Evolutionary conservation across 352 stramenopile genomes (phyloP), one percentile per base, ranked within the genome.

Genomic region (Pilasporangium apinafurcum): DNA sequence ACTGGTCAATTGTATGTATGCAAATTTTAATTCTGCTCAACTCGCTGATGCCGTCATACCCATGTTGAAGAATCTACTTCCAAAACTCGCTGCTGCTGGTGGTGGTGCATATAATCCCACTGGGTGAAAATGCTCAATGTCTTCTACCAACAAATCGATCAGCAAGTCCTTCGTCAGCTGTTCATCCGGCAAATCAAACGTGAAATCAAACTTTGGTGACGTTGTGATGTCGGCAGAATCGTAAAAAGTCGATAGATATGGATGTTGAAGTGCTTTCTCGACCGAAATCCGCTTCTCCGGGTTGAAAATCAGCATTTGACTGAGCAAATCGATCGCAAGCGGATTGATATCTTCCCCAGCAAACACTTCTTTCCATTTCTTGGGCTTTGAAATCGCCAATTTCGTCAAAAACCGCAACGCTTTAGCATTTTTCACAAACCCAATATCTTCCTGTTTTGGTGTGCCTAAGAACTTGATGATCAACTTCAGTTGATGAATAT

Each of bases 401-500:
- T 80, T 80, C 4, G 72, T 84, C 8, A 98, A 66, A 61, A 98
- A 97, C 17, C 72, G 90, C 14, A 68, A 45, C 9, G 93, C 88
- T 54, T 92, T 97, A n/a, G 69, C 73, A 31, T 92, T 97, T 58
- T 91, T 84, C 36, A 97, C 86, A 36, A 88, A 87, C 12, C 36
- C 54, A 34, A 81, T 83, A 43, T 91, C 79, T 25, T 88, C 68
- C 30, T 88, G 71, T 48, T 89, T 89, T 13, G 68, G 73, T 20
- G 63, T 86, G 31, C 65, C 72, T 25, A 81, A 43, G 41, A 74
- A 84, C 48, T 78, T 80, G 55, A 80, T 82, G 33, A 91, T 91
- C 18, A 91, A 63, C 52, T 83, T 86, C 37, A 91, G 77, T 42
- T 91, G 79, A 49, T 91, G 71, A 31, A 89, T 78, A 56, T 88